A percentile compares a stretch with the other conserved stretches of the same genome.
These are phyloP conservation scores for Metschnikowia kunwiensis DNA, from an alignment of 805 yeast species.

Conservation along the genomic window DNA sequence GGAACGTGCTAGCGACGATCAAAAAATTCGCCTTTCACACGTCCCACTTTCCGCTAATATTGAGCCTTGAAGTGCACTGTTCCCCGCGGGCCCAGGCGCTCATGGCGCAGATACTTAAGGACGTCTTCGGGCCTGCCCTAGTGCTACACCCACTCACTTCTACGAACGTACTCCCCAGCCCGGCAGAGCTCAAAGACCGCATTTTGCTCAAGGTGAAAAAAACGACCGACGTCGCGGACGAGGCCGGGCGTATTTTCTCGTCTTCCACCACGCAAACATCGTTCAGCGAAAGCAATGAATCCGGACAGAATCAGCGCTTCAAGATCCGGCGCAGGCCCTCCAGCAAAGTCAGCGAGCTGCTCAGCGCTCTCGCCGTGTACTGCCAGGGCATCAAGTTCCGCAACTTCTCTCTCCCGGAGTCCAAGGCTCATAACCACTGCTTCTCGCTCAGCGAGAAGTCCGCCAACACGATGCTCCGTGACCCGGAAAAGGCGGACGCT, in stretches of 20 bases:
- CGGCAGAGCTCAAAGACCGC: slow-evolving; percentile 64
- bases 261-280: slow-evolving; percentile 40
- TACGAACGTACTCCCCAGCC: slow-evolving; percentile 53
- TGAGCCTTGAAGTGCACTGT: slow-evolving; percentile 87
- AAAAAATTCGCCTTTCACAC: slow-evolving; percentile 86
- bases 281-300: slow-evolving; percentile 38
- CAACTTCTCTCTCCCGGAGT: slow-evolving; percentile 81
- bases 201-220: slow-evolving; percentile 79
- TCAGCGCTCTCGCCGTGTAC: slow-evolving; percentile 67
- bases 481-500: slow-evolving; percentile 50
- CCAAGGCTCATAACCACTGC: slow-evolving; percentile 75
- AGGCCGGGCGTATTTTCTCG: slow-evolving; percentile 22
- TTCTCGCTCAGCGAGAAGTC: slow-evolving; percentile 83
- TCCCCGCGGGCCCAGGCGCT: slow-evolving; percentile 60
- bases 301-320: slow-evolving; percentile 14
- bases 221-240: slow-evolving; percentile 26
- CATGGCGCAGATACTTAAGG: slow-evolving; percentile 51
- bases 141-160: slow-evolving; percentile 39
- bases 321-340: slow-evolving; percentile 24
- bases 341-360: slow-evolving; percentile 33
- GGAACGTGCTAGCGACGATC: slow-evolving; percentile 67
- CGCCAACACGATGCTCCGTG: slow-evolving; percentile 60
- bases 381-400: slow-evolving; percentile 73
- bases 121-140: slow-evolving; percentile 58
- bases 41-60: slow-evolving; percentile 78